Conservation (phyloP, 208 protist genomes). For the Porcisia deanei region DNA sequence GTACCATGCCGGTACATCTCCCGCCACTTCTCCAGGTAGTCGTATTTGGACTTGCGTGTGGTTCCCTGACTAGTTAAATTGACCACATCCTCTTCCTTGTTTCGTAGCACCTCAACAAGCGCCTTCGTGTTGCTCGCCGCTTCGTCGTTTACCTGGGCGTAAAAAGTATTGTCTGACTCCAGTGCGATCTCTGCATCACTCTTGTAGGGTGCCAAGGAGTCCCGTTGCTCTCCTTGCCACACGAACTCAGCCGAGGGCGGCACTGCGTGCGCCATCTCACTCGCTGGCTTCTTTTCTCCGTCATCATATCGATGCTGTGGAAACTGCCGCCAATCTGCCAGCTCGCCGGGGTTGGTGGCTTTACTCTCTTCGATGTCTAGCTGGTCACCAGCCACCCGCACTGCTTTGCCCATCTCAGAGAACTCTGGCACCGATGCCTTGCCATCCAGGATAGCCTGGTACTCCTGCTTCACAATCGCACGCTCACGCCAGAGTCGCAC, state of each 20-base stretch:
- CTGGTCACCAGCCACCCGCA: slow-evolving; percentile 71
- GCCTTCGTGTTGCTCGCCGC: slow-evolving; percentile 44
- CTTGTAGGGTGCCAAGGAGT: slow-evolving; percentile 82
- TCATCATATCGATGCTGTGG: slow-evolving; percentile 77
- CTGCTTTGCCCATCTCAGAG: slow-evolving; percentile 57
- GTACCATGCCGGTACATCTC: slow-evolving; percentile 92
- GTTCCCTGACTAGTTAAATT: slow-evolving; percentile 54
- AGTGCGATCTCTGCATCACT: slow-evolving; percentile 83
- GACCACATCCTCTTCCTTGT: slow-evolving; percentile 56
- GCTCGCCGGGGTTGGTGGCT: slow-evolving; percentile 56
- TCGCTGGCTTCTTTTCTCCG: slow-evolving; percentile 52
- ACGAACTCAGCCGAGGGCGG: slow-evolving; percentile 72
- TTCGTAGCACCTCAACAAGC: slow-evolving; percentile 58
- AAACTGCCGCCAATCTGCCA: slow-evolving; percentile 70
- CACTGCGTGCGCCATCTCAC: slow-evolving; percentile 65
- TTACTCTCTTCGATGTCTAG: slow-evolving; percentile 84
- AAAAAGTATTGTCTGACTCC: slow-evolving; percentile 87
- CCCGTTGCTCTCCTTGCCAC: slow-evolving; percentile 74
- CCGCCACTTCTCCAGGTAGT: slow-evolving; percentile 91
- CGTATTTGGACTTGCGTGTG: slow-evolving; percentile 82
- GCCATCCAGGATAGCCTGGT: slow-evolving; percentile 60
- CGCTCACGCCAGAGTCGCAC: slow-evolving; percentile 88
- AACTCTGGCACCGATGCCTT: slow-evolving; percentile 44
- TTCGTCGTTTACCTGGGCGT: slow-evolving; percentile 56
- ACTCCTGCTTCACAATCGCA: slow-evolving; percentile 66